Conservation (phyloP, 805 yeast genomes). For the Ascoidea rubescens region DNA sequence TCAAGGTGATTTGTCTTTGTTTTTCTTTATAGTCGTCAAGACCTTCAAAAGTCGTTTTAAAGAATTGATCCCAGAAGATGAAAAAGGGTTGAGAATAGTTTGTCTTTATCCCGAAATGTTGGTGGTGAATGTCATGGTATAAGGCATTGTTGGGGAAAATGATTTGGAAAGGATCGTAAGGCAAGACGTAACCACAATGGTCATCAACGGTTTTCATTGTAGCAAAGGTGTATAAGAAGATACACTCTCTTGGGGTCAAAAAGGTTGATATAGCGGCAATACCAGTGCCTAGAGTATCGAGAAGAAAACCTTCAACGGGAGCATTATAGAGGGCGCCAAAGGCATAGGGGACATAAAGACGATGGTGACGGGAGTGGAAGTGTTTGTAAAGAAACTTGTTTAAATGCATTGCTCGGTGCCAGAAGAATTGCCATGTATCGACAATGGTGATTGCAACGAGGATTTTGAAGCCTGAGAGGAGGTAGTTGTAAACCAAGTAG, state of each 20-base stretch:
- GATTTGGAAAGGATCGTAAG: slow-evolving; percentile 81
- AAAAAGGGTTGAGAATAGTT: slow-evolving; percentile 95
- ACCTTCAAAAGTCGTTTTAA: slow-evolving; percentile 59
- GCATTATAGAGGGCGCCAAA: slow-evolving; percentile 93
- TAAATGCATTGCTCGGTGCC: slow-evolving; percentile 81
- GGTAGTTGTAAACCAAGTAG: slow-evolving; percentile 44
- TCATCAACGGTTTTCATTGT: slow-evolving; percentile 96
- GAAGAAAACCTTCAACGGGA: slow-evolving; percentile 83
- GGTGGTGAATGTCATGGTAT: slow-evolving; percentile 96
- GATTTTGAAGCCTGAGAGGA: slow-evolving; percentile 45
- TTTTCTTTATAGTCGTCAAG: slow-evolving; percentile 49
- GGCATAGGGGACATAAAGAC: slow-evolving; percentile 91
- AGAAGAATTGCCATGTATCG: slow-evolving; percentile 91
- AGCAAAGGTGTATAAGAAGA: slow-evolving; percentile 68
- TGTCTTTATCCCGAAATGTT: slow-evolving; percentile 84
- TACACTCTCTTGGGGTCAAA: slow-evolving; percentile 64
- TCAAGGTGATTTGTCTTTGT: slow-evolving; percentile 55
- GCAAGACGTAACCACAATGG: slow-evolving; percentile 95
- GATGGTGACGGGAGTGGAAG: slow-evolving; percentile 91
- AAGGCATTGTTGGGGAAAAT: slow-evolving; percentile 91
- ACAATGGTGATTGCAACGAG: slow-evolving; percentile 54
- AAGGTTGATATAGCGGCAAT: slow-evolving; percentile 51
- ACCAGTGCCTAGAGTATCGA: slow-evolving; percentile 91
- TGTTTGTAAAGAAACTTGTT: slow-evolving; percentile 62
- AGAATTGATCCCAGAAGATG: slow-evolving; percentile 76